A percentile compares a stretch with the other conserved stretches of the same genome.
phyloP scores from a whole-genome alignment of 83 land plant genomes.

The Picea engelmannii region DNA sequence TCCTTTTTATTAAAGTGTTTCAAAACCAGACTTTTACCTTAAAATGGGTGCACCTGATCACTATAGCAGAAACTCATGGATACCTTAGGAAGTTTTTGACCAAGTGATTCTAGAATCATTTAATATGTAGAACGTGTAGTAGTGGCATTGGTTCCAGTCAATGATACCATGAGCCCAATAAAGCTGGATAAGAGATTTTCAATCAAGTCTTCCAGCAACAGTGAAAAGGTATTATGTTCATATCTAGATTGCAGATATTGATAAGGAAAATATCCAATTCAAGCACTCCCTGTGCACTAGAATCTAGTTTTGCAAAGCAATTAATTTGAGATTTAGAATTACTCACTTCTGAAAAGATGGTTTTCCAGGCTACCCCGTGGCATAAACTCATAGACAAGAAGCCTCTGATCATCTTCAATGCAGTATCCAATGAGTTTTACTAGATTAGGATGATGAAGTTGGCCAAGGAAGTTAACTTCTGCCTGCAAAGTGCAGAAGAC shows the following conservation, averaged over 20 bases:
- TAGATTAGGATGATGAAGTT: too few species aligned
- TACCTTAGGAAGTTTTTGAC: background rate
- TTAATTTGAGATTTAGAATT: conserved; percentile 3
- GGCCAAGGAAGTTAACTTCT: conserved; percentile 48
- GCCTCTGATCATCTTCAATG: too few species aligned
- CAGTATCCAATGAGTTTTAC: too few species aligned
- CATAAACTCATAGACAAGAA: too few species aligned
- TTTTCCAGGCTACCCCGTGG: conserved; percentile 60
- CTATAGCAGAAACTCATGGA: background rate
- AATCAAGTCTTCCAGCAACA: background rate
- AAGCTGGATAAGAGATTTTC: background rate
- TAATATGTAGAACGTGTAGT: background rate
- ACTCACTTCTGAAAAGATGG: conserved; percentile 58
- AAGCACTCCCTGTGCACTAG: background rate
- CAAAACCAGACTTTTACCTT: background rate
- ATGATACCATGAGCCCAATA: background rate
- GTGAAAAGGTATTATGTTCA: background rate
- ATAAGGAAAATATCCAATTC: background rate
- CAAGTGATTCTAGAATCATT: background rate
- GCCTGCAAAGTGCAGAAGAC: conserved; percentile 28
- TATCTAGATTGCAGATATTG: background rate
- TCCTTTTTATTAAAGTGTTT: background rate
- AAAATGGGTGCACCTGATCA: background rate
- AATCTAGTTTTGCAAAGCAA: background rate
- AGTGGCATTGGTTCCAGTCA: background rate